A percentile compares a stretch with the other conserved stretches of the same genome.
Evolutionary conservation across 106 monocot genomes (phyloP).

Genomic region (Allium fistulosum): DNA sequence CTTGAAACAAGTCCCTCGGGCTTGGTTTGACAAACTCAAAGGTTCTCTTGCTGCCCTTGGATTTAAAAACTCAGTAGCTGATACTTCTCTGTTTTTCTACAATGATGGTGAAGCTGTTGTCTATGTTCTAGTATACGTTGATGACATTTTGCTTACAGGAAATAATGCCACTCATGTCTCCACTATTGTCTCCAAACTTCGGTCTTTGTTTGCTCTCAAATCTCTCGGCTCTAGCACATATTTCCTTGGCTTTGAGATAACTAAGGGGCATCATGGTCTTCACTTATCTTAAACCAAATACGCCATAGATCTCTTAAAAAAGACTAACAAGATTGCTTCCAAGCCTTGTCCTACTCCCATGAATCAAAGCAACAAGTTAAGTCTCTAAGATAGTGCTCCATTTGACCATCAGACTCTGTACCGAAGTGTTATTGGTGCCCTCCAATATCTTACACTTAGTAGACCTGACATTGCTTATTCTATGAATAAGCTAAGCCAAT

Average conservation of each 20-base stretch:
- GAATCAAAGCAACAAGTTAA: background rate
- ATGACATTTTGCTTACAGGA: background rate
- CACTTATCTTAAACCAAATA: background rate
- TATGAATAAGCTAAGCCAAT: constrained; percentile 10
- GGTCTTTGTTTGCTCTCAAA: background rate
- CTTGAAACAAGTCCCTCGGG: background rate
- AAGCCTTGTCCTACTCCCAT: background rate
- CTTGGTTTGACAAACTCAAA: too few species aligned
- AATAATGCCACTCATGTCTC: background rate
- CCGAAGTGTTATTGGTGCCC: constrained; percentile 1
- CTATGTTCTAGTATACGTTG: background rate
- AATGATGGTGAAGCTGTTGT: too few species aligned
- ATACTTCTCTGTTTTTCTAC: too few species aligned
- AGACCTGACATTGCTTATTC: too few species aligned
- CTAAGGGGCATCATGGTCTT: background rate
- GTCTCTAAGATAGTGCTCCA: background rate
- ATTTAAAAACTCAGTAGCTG: too few species aligned
- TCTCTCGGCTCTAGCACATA: background rate
- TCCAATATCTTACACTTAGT: constrained; percentile 1
- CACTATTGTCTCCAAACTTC: background rate
- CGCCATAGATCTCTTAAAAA: background rate
- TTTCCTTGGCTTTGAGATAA: background rate
- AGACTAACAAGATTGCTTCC: background rate
- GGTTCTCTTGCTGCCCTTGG: too few species aligned
- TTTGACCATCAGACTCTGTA: background rate